phyloP scores from a whole-genome alignment of 805 yeast genomes.

The Candida maltosa region DNA sequence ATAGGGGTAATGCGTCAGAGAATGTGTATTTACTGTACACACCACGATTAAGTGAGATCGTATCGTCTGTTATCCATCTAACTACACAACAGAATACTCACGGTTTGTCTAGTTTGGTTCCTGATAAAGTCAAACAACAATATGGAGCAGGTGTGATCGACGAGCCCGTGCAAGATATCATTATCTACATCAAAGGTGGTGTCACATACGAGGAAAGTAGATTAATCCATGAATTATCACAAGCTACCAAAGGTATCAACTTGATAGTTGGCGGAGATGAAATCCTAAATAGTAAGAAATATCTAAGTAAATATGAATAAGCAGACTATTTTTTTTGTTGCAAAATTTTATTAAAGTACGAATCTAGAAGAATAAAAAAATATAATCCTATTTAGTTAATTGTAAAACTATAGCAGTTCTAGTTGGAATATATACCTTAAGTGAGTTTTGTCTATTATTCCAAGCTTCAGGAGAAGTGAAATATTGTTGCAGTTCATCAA shows the following conservation, averaged over 20 bases:
- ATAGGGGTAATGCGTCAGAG: conserved; percentile 24
- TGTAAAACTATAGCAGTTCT: conserved; percentile 50
- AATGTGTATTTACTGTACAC: conserved; percentile 89
- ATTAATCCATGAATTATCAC: conserved; percentile 60
- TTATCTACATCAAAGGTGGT: conserved; percentile 80
- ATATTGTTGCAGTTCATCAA: conserved; percentile 46
- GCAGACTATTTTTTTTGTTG: too few species aligned
- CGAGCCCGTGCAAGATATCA: conserved; percentile 58
- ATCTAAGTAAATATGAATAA: too few species aligned
- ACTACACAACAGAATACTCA: conserved; percentile 2
- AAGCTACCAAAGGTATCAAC: conserved; percentile 52
- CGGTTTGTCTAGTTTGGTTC: conserved; percentile 33
- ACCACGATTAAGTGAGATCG: conserved; percentile 60
- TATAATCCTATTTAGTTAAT: too few species aligned
- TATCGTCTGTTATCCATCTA: conserved; percentile 18
- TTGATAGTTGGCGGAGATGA: conserved; percentile 73
- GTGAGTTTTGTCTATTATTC: conserved; percentile 74
- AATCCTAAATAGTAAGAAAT: conserved; percentile 35
- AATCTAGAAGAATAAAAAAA: too few species aligned
- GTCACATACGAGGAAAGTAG: conserved; percentile 91
- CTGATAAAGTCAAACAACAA: conserved; percentile 29
- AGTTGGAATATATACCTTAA: conserved; percentile 80
- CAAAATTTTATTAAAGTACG: too few species aligned
- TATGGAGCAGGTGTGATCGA: conserved; percentile 21
- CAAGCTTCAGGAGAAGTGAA: conserved; percentile 74